phyloP scores from a whole-genome alignment of 805 yeast genomes.

The Henningerozyma blattae region DNA sequence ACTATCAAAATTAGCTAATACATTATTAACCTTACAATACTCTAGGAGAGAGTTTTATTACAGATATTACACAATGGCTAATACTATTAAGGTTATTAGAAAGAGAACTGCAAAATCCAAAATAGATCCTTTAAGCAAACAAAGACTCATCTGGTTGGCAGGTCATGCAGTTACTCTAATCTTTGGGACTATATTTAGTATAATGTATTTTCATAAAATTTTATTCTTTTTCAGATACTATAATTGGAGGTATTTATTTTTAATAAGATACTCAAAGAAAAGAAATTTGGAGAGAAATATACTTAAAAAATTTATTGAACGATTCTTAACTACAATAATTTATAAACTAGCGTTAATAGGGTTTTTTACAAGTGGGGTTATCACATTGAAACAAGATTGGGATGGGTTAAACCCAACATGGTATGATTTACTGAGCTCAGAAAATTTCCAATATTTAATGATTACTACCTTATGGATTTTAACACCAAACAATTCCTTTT shows the following conservation, averaged over 20 bases:
- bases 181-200: slow-evolving; percentile 16
- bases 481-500: slow-evolving; percentile 52
- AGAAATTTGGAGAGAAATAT: slow-evolving; percentile 9
- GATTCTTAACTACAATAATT: slow-evolving; percentile 34
- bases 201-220: slow-evolving; percentile 17
- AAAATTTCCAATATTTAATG: slow-evolving; percentile 58
- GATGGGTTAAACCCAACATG: slow-evolving; percentile 50
- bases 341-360: slow-evolving; percentile 51
- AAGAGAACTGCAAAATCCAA: slow-evolving; percentile 10
- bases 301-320: slow-evolving; percentile 13
- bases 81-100: slow-evolving; percentile 16
- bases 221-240: slow-evolving; percentile 20
- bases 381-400: slow-evolving; percentile 48
- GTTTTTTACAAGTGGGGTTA: slow-evolving; percentile 36
- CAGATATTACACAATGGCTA: slow-evolving; percentile 6
- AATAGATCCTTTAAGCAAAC: slow-evolving; percentile 15
- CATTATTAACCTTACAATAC: too few relatives aligned
- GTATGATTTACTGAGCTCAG: slow-evolving; percentile 54
- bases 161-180: slow-evolving; percentile 19
- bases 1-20: too few relatives aligned
- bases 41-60: too few relatives aligned
- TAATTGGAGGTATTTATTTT: slow-evolving; percentile 24
- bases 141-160: slow-evolving; percentile 16
- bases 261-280: slow-evolving; percentile 14
- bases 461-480: slow-evolving; percentile 49